phyloP scores from a whole-genome alignment of 192 early-diverging fungal genomes.

The Backusella parvicylindrica region DNA sequence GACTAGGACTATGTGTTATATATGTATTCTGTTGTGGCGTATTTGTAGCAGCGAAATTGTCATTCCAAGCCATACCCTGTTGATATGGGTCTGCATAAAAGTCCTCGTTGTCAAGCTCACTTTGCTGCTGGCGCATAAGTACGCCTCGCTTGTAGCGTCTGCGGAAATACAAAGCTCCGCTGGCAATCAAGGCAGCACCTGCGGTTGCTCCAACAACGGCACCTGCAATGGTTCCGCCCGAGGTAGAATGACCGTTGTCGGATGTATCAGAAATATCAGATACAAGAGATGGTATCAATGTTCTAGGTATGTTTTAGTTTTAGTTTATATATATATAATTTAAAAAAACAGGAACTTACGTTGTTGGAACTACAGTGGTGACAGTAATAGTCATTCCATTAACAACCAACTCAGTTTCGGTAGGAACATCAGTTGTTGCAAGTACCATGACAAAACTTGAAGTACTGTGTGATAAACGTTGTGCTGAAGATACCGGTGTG shows the following conservation, averaged over 20 bases:
- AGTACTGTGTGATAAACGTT: not conserved
- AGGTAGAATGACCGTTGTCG: not conserved
- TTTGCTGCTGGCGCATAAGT: not conserved
- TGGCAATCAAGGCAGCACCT: not conserved
- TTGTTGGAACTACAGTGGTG: slow-evolving; percentile 10
- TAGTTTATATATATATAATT: not conserved
- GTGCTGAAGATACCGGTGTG: not conserved
- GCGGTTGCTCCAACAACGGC: not conserved
- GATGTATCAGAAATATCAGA: not conserved
- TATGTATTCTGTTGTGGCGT: not conserved
- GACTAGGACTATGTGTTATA: not conserved
- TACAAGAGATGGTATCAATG: slow-evolving; percentile 8
- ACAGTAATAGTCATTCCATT: slow-evolving; percentile 7
- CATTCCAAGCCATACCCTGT: not conserved
- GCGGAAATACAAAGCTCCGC: not conserved
- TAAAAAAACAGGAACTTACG: not conserved
- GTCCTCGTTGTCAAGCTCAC: slow-evolving; percentile 5
- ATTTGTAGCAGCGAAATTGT: not conserved
- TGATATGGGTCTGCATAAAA: slow-evolving; percentile 19
- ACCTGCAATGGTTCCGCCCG: slow-evolving; percentile 6
- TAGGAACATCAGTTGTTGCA: slow-evolving; percentile 1
- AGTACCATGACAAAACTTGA: not conserved
- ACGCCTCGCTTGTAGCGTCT: not conserved
- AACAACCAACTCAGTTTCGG: slow-evolving; percentile 7
- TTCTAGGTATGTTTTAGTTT: not conserved